phyloP scores from a whole-genome alignment of 2,329 filamentous ascomycete species.

The Chalaropsis ovoidea region DNA sequence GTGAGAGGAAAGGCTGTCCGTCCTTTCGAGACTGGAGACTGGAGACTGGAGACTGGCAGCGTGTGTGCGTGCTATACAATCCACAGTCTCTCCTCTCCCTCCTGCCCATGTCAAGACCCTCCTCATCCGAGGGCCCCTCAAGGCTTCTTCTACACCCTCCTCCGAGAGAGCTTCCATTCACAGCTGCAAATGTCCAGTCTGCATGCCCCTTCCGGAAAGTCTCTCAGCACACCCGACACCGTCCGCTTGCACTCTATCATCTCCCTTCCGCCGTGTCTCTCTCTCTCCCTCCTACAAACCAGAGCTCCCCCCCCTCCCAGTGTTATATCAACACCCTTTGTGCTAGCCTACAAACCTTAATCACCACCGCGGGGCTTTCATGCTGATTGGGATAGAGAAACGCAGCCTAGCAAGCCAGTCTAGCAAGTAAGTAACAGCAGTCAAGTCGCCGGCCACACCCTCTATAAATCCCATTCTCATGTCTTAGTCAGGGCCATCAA shows the following conservation, averaged over 20 bases:
- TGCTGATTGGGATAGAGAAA: background rate
- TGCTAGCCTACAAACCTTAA: background rate
- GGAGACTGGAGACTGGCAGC: background rate
- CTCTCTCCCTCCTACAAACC: background rate
- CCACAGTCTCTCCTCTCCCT: too few relatives aligned
- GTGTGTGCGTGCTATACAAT: too few relatives aligned
- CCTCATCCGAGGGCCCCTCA: background rate
- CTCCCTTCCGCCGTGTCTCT: background rate
- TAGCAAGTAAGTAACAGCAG: background rate
- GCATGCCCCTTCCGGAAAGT: background rate
- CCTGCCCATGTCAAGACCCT: background rate
- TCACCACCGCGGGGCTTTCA: background rate
- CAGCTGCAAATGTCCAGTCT: background rate
- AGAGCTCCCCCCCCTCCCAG: background rate
- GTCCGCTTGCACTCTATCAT: background rate
- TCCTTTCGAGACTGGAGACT: background rate
- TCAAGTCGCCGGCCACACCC: background rate
- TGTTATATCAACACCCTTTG: background rate
- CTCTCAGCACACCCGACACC: background rate
- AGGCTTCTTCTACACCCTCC: background rate
- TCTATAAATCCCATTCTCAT: background rate
- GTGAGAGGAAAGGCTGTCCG: background rate
- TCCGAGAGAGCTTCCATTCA: background rate
- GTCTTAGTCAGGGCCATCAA: slow-evolving; percentile 4
- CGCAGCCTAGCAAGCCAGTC: background rate